phyloP scores from a whole-genome alignment of 139 green algal species.

The Micractinium sp. region DNA sequence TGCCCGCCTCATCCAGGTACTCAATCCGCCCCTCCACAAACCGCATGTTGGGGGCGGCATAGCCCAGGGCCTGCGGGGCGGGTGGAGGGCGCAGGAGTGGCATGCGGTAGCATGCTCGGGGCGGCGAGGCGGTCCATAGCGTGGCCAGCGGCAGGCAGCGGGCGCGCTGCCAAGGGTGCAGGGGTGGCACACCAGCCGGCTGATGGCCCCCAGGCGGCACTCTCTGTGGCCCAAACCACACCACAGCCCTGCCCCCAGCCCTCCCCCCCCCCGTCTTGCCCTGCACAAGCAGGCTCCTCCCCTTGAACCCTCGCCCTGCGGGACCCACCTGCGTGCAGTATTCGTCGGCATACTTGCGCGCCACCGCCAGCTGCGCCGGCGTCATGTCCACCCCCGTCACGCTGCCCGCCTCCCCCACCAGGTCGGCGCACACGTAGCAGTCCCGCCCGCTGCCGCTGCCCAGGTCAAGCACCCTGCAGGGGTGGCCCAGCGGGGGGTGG shows the following conservation, averaged over 20 bases:
- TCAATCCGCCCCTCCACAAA: slow-evolving; percentile 95
- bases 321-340: slow-evolving; percentile 69
- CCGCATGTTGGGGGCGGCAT: slow-evolving; percentile 81
- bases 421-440: slow-evolving; percentile 89
- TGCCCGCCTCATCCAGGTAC: slow-evolving; percentile 78
- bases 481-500: background rate
- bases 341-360: slow-evolving; percentile 68
- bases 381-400: slow-evolving; percentile 98
- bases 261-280: background rate
- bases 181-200: too few relatives aligned
- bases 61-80: slow-evolving; percentile 68
- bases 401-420: slow-evolving; percentile 83
- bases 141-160: too few relatives aligned
- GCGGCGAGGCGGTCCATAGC: too few relatives aligned
- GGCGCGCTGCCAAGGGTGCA: too few relatives aligned
- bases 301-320: too few relatives aligned
- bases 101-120: too few relatives aligned
- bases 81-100: background rate
- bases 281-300: too few relatives aligned
- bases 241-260: background rate
- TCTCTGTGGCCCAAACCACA: background rate
- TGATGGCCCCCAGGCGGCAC: background rate
- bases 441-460: slow-evolving; percentile 90
- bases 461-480: slow-evolving; percentile 75
- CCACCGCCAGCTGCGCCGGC: slow-evolving; percentile 86